Evolutionary conservation across 2,329 filamentous ascomycete genomes (phyloP), one percentile per base, ranked within the genome.

Genomic region (Graphilbum fragrans): DNA sequence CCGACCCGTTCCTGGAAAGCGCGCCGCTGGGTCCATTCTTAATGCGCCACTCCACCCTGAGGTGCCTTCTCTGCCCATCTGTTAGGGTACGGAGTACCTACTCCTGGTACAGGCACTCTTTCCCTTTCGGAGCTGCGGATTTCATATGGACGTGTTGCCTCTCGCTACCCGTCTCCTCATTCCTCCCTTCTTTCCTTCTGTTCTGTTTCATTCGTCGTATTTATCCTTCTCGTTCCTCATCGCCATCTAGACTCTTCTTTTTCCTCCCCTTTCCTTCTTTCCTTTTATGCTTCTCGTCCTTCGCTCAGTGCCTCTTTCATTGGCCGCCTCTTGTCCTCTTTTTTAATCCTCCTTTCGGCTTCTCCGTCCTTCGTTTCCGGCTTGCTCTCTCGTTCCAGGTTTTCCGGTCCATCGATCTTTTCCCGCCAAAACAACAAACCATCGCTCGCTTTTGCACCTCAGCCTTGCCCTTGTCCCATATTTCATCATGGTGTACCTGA

Each of bases 401-500:
- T 32, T 32, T 12, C 16, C n/a, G 6, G 29, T 32, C 10, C 29
- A n/a, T 36, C 9, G 21, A 9, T 25, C 35, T 21, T n/a, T 39
- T 20, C 21, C 19, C 29, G 12, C 18, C 23, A 34, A 19, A 39
- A 21, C 27, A 17, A 14, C 18, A 22, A 19, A 6, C 16, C 23
- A 38, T 19, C 22, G 16, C 21, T 14, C 31, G 20, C 21, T 35
- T 9, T 38, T 16, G 6, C 29, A 7, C 29, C 9, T 31, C 18
- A 20, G 11, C 19, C 17, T 23, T 29, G 16, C 27, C 22, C 14
- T 6, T n/a, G n/a, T n/a, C n/a, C n/a, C n/a, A n/a, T n/a, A 5
- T 8, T n/a, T 6, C 29, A 67, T 41, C 45, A 75, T 76, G 72
- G 71, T 67, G 58, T 61, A 63, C 23, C 58, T 62, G 46, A 50